Percentiles rank a stretch among this genome's conserved stretches.
Conservation (phyloP, 495 filamentous ascomycete genomes). For the Rusavskia elegans region DNA sequence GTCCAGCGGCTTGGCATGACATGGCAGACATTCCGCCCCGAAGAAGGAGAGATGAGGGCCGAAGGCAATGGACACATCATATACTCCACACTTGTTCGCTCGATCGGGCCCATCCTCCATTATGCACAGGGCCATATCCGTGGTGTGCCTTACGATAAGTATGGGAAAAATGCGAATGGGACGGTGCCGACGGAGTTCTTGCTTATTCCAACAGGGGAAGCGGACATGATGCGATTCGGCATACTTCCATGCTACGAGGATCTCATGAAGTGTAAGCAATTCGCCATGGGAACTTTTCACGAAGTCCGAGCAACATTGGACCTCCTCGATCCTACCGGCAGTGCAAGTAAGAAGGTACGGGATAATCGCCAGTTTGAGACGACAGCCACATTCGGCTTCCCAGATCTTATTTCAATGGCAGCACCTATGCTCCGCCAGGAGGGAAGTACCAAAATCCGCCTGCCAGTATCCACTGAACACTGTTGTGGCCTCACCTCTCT, state of each 20-base stretch:
- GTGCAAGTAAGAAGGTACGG: background rate
- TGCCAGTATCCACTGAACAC: conserved; percentile 1
- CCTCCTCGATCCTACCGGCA: background rate
- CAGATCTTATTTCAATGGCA: conserved; percentile 4
- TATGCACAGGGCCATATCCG: background rate
- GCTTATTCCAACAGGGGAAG: background rate
- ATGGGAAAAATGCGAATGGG: too few species aligned
- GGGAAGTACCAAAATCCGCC: background rate
- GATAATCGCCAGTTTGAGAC: background rate
- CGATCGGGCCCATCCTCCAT: conserved; percentile 15
- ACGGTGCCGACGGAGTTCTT: too few species aligned
- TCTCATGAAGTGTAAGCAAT: background rate
- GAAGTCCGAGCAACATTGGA: background rate
- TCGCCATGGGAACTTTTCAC: background rate
- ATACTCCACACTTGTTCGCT: conserved; percentile 13
- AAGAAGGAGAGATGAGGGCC: conserved; percentile 16
- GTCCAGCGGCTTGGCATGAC: conserved; percentile 20
- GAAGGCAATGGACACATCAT: conserved; percentile 17
- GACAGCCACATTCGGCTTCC: conserved; percentile 2
- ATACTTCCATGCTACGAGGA: conserved; percentile 2
- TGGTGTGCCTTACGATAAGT: background rate
- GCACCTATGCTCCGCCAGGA: conserved; percentile 2
- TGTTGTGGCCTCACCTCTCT: conserved; percentile 1
- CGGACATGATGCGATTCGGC: conserved; percentile 8
- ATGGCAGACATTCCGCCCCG: conserved; percentile 18